Percentiles rank a stretch among this genome's conserved stretches.
These are phyloP conservation scores for Eimeria brunetti DNA, from an alignment of 169 alveolate genomes.

Conservation along the genomic window DNA sequence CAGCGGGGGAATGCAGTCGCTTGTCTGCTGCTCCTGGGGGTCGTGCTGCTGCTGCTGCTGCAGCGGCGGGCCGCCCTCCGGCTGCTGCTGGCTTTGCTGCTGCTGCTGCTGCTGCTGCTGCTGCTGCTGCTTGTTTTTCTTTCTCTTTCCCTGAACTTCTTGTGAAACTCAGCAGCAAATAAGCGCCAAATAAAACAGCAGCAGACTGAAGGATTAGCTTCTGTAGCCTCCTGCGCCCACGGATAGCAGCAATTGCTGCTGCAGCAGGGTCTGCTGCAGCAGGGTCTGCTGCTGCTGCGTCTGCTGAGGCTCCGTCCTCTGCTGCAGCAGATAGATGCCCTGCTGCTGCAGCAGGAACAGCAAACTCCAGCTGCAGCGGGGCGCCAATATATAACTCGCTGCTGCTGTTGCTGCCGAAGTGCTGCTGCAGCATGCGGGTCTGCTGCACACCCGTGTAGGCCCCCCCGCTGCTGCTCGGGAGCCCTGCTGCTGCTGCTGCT, in stretches of 20 bases:
- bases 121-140: background rate
- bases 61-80: too few species aligned
- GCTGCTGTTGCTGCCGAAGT: background rate
- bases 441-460: too few species aligned
- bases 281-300: too few species aligned
- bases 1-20: too few species aligned
- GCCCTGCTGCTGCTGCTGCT: background rate
- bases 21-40: too few species aligned
- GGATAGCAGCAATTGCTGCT: too few species aligned
- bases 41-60: background rate
- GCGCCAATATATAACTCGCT: background rate
- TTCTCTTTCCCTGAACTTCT: background rate
- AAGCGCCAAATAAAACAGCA: background rate
- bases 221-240: background rate
- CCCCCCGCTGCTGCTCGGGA: background rate
- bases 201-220: too few species aligned
- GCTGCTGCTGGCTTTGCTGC: background rate
- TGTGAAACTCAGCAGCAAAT: background rate
- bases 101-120: slow-evolving; percentile 16
- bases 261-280: too few species aligned
- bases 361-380: background rate
- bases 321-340: background rate
- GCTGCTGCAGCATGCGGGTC: background rate
- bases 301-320: background rate
- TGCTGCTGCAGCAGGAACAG: background rate